Base-by-base conservation (phyloP, 2,329 filamentous ascomycete genomes). In the Tolypocladium sp. region DNA sequence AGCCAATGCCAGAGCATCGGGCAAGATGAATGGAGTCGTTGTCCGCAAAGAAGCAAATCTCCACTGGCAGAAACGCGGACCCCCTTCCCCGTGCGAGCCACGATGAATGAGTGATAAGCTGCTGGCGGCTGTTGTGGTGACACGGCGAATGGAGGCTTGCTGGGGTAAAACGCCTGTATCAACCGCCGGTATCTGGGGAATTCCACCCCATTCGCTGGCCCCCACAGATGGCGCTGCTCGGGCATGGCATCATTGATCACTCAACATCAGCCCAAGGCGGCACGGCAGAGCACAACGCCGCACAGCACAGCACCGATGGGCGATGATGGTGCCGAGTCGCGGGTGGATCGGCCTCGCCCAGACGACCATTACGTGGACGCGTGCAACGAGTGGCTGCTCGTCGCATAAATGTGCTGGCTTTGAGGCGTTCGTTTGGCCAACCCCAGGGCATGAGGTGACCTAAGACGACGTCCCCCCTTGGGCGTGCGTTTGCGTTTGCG, bases 121-220 rank as follows among this genome's bases (percentile, higher is more conserved):
- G 49, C 20, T 40, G 25, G 54, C 54, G 54, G 37, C 54, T 35
- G 42, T 56, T 44, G 54, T 33, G 38, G 54, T 42, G 40, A 27
- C 54, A 41, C 38, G 38, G 37, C 27, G 54, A 56, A n/a, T 56
- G 37, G 30, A 13, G 27, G 27, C 38, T 13, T 49, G 41, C 41
- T 15, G 55, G 55, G 55, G 55, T 56, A n/a, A 41, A 41, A 30
- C 38, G 35, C 37, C 37, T 20, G 53, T 27, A 38, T 20, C 55
- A 44, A 37, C 33, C 40, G 41, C 44, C 55, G 42, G 56, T 57
- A 53, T 54, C 57, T 58, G 57, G 57, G 57, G 57, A 58, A 58
- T 54, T 41, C 49, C 22, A 51, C 56, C 56, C 56, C 38, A 38
- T 51, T 40, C 42, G 27, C 30, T 22, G 49, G 38, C 54, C 54